Evolutionary conservation across 192 early-diverging fungal species (phyloP).

Genomic region (Gamsiella multidivaricata): DNA sequence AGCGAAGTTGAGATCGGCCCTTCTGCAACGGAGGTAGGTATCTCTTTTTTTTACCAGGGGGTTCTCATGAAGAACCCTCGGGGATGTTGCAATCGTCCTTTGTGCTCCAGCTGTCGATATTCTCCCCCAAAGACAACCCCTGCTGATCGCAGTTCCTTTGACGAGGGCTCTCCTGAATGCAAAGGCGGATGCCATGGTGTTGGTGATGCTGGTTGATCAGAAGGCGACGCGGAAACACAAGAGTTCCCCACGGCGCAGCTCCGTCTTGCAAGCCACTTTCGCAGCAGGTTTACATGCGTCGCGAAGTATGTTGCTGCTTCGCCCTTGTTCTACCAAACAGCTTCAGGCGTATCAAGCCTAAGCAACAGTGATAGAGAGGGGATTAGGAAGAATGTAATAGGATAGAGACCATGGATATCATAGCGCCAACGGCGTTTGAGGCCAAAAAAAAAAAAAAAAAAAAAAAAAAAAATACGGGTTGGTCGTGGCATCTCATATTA

Average conservation of each 20-base stretch:
- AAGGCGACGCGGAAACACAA: too few relatives aligned
- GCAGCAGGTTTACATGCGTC: not conserved
- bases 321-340: not conserved
- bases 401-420: too few relatives aligned
- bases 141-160: not conserved
- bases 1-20: not conserved
- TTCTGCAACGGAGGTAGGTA: not conserved
- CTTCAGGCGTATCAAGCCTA: not conserved
- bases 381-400: too few relatives aligned
- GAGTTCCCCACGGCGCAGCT: not conserved
- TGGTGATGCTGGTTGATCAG: not conserved
- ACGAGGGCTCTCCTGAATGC: not conserved
- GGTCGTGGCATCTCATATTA: too few relatives aligned
- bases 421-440: too few relatives aligned
- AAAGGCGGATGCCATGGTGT: not conserved
- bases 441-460: too few relatives aligned
- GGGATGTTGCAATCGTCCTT: slow-evolving; percentile 36
- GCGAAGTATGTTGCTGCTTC: too few relatives aligned
- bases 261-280: not conserved
- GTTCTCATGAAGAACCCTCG: slow-evolving; percentile 57
- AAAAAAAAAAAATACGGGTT: too few relatives aligned
- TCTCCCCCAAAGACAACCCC: not conserved
- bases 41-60: slow-evolving; percentile 56
- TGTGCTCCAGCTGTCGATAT: not conserved
- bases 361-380: too few relatives aligned